A percentile compares a stretch with the other conserved stretches of the same genome.
Conservation (phyloP, 768 basidiomycete species). For the Lactifluus volemus region DNA sequence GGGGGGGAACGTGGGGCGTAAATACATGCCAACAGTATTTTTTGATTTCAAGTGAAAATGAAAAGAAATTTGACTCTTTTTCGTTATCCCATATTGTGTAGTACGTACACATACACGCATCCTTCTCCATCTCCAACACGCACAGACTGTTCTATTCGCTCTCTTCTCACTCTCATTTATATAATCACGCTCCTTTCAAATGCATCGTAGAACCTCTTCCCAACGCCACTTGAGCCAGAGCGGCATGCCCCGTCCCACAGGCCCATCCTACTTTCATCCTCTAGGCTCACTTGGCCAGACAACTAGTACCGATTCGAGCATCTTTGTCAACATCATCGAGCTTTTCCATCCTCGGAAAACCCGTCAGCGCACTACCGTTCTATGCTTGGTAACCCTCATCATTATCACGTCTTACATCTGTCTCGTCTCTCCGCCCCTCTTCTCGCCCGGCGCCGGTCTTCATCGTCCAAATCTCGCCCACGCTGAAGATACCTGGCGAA, state of each 20-base stretch:
- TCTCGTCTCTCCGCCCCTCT: conserved; percentile 13
- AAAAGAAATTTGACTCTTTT: not conserved
- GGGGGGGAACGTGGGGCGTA: no score
- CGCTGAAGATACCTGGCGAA: conserved; percentile 11
- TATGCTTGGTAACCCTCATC: conserved; percentile 16
- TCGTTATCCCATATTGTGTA: not conserved
- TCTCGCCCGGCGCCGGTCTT: not conserved
- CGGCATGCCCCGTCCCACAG: not conserved
- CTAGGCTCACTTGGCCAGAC: not conserved
- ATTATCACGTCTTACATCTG: conserved; percentile 12
- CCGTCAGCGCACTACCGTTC: conserved; percentile 14
- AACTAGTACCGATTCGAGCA: not conserved
- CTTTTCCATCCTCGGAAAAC: conserved; percentile 14
- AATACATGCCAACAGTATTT: not conserved
- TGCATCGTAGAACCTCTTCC: conserved; percentile 17
- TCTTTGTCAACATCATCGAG: conserved; percentile 1
- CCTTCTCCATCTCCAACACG: no score
- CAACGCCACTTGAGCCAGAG: conserved; percentile 2
- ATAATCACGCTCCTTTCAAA: conserved; percentile 2
- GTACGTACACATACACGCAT: no score
- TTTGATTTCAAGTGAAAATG: not conserved
- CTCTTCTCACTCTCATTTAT: conserved; percentile 5
- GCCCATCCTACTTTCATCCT: not conserved
- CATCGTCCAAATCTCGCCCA: not conserved
- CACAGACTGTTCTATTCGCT: not conserved